Conservation (phyloP, 345 rosid genomes). For the Trapa incisa region DNA sequence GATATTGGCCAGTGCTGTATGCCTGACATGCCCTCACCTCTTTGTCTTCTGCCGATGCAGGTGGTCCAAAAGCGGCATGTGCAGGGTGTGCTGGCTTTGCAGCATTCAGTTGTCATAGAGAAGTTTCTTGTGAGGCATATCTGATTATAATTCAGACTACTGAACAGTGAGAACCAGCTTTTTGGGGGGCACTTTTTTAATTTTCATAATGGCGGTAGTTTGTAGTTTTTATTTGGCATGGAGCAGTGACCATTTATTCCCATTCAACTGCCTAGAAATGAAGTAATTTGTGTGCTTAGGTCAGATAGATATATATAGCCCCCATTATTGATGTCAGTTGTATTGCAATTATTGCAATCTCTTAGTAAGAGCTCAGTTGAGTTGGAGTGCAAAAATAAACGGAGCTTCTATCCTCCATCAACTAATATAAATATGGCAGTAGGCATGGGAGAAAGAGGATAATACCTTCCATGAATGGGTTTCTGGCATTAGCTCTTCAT, state of each 20-base stretch:
- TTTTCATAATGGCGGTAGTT: neutral
- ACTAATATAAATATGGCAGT: no score
- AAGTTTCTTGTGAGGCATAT: conserved; percentile 70
- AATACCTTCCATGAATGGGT: no score
- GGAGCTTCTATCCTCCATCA: no score
- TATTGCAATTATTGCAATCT: neutral
- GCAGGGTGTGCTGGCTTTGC: conserved; percentile 91
- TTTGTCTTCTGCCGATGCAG: conserved; percentile 16
- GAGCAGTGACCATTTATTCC: neutral
- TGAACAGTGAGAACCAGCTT: neutral
- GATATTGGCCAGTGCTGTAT: no score
- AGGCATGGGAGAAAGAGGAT: no score
- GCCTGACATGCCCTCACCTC: neutral
- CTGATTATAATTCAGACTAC: conserved; percentile 14
- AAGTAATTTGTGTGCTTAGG: neutral
- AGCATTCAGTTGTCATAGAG: conserved; percentile 90
- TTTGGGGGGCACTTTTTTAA: neutral
- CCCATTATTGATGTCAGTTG: neutral
- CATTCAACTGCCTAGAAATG: neutral
- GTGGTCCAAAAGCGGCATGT: conserved; percentile 88
- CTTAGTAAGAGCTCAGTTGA: neutral
- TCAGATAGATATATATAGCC: neutral
- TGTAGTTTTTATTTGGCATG: neutral
- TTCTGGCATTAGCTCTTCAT: no score
- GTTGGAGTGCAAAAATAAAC: neutral